Percentiles rank a stretch among this genome's conserved stretches.
Evolutionary conservation across 169 alveolate species (phyloP).

Genomic region (Plasmodium inui): DNA sequence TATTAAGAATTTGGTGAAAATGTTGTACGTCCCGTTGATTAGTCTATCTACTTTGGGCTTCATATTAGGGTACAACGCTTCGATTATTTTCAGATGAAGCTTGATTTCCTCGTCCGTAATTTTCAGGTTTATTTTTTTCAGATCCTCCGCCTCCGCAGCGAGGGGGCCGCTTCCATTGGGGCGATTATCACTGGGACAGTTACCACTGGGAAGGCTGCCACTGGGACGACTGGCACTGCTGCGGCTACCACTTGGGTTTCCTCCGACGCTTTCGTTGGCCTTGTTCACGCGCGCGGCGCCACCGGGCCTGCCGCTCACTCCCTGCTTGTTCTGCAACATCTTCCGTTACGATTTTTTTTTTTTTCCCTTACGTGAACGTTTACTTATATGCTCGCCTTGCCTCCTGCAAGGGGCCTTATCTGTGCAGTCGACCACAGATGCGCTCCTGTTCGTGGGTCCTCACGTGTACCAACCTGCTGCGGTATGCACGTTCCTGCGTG

Average conservation of each 20-base stretch:
- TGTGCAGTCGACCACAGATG: neutral
- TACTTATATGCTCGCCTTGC: neutral
- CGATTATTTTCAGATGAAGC: conserved; percentile 59
- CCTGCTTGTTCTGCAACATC: neutral
- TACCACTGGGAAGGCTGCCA: too few species aligned
- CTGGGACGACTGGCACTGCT: neutral
- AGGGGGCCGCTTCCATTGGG: neutral
- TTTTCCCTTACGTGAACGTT: neutral
- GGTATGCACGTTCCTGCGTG: neutral
- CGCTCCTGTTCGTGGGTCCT: neutral
- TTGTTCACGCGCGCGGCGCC: neutral
- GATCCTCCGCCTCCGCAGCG: neutral
- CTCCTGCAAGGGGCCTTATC: neutral
- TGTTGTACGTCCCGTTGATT: conserved; percentile 71
- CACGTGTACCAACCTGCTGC: neutral
- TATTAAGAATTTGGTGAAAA: conserved; percentile 61
- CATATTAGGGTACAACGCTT: conserved; percentile 49
- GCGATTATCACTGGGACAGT: too few species aligned
- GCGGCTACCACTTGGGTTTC: neutral
- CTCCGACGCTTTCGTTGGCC: neutral
- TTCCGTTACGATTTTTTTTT: neutral
- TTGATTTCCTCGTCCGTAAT: conserved; percentile 70
- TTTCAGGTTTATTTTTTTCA: conserved; percentile 37
- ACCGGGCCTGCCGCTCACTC: neutral
- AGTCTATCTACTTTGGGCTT: conserved; percentile 41